Percentiles rank a stretch among this genome's conserved stretches.
These are phyloP conservation scores for Paracoccidioides lutzii DNA, from an alignment of 2,329 filamentous ascomycete species.

Conservation along the genomic window DNA sequence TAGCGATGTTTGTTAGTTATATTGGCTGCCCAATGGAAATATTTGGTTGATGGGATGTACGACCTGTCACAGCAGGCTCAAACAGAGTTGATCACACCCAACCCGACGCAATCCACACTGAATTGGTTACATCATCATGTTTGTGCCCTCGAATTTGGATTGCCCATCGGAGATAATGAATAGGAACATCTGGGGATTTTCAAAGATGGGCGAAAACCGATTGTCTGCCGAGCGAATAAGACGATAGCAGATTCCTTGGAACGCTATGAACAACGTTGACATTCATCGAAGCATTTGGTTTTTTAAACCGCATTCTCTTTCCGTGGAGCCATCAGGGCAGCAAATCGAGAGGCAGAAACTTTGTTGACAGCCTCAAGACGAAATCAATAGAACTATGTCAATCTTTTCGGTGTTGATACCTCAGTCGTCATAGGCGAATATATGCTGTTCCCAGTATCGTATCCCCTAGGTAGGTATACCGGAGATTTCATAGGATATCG, in stretches of 20 bases:
- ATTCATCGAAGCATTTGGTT: no score
- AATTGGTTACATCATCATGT: not conserved
- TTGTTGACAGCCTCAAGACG: conserved; percentile 9
- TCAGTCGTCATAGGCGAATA: no score
- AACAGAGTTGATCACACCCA: not conserved
- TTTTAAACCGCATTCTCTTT: no score
- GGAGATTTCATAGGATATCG: no score
- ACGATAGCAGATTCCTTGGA: no score
- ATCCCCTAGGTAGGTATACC: no score
- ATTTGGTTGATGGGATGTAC: not conserved
- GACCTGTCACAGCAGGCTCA: not conserved
- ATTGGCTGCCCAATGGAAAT: not conserved
- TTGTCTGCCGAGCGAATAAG: no score
- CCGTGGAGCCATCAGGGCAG: no score
- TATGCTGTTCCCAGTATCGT: no score
- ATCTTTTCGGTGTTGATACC: conserved; percentile 12
- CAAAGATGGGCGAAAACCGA: no score
- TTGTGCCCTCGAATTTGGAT: not conserved
- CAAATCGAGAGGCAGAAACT: conserved; percentile 18
- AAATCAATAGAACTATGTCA: conserved; percentile 17
- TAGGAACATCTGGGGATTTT: no score
- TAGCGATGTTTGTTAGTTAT: not conserved
- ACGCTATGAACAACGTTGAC: conserved; percentile 9
- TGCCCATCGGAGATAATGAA: no score
- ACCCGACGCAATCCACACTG: not conserved